Percentiles rank a stretch among this genome's conserved stretches.
phyloP scores from a whole-genome alignment of 2,329 filamentous ascomycete species.

The Cladosporium velox region DNA sequence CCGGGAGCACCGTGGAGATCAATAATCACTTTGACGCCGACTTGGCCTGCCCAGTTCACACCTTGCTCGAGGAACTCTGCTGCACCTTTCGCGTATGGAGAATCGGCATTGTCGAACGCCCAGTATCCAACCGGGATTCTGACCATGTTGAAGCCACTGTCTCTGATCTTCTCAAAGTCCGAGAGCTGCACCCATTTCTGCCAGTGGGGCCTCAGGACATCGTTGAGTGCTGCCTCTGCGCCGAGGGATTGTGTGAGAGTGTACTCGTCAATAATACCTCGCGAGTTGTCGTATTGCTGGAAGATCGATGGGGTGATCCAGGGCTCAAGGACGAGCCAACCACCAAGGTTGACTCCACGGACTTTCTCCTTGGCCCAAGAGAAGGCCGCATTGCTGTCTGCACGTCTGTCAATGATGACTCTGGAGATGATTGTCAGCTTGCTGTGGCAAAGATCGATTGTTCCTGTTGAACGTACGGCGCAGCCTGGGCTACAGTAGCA shows the following conservation, averaged over 20 bases:
- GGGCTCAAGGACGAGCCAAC: conserved; percentile 65
- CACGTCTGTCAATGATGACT: not conserved
- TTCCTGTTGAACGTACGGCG: not conserved
- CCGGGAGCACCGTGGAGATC: conserved; percentile 67
- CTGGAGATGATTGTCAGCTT: not conserved
- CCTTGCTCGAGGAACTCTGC: conserved; percentile 57
- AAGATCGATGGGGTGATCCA: conserved; percentile 67
- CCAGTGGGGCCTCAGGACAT: conserved; percentile 53
- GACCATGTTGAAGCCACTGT: conserved; percentile 60
- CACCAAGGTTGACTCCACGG: conserved; percentile 64
- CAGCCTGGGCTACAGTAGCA: not conserved
- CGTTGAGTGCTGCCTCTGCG: conserved; percentile 44
- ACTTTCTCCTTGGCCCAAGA: conserved; percentile 49
- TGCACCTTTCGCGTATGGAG: conserved; percentile 53
- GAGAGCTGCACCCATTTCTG: conserved; percentile 51
- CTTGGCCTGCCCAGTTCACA: conserved; percentile 57
- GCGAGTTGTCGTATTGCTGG: conserved; percentile 39
- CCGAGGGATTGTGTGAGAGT: conserved; percentile 51
- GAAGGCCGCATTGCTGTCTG: not conserved
- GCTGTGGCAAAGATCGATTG: not conserved
- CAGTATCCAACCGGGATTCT: conserved; percentile 62
- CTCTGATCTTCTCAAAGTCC: conserved; percentile 59
- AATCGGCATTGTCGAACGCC: conserved; percentile 55
- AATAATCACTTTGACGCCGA: conserved; percentile 61
- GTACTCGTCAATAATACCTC: conserved; percentile 53